phyloP scores from a whole-genome alignment of 768 basidiomycete species.

The Roridomyces roridus region DNA sequence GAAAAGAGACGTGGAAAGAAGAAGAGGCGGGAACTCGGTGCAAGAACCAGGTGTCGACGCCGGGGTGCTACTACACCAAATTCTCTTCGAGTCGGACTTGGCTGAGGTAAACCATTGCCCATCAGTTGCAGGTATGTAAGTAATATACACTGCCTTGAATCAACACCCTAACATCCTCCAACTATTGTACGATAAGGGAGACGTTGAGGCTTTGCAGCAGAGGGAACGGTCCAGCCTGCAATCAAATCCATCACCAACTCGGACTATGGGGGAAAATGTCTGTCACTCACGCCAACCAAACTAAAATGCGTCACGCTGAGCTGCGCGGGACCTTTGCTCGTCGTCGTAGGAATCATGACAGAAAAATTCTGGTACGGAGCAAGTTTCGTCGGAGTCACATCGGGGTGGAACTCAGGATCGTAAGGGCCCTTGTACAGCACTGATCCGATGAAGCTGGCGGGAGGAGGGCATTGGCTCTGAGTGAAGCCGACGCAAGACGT shows the following conservation, averaged over 20 bases:
- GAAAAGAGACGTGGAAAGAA: constrained; percentile 1
- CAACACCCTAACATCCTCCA: too few species aligned
- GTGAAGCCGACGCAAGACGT: constrained; percentile 25
- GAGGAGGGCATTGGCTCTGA: constrained; percentile 28
- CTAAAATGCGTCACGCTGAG: constrained; percentile 44
- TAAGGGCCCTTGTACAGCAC: constrained; percentile 56
- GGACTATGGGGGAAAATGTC: too few species aligned
- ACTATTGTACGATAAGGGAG: constrained; percentile 5
- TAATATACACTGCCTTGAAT: too few species aligned
- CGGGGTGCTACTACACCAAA: too few species aligned
- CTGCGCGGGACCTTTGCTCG: constrained; percentile 37
- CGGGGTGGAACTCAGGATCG: constrained; percentile 38
- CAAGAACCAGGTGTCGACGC: too few species aligned
- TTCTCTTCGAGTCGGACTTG: too few species aligned
- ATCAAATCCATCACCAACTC: too few species aligned
- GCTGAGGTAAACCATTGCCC: too few species aligned
- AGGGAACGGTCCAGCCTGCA: constrained; percentile 12
- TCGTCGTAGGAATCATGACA: constrained; percentile 41
- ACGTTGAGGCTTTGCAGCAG: constrained; percentile 13
- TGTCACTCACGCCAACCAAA: constrained; percentile 48
- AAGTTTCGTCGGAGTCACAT: constrained; percentile 29
- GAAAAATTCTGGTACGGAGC: constrained; percentile 55
- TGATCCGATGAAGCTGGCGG: constrained; percentile 29
- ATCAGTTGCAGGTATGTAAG: too few species aligned
- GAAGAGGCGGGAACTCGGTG: neutral